Base-by-base conservation (phyloP, 306 rosid species). In the Begonia fuchsioides region DNA sequence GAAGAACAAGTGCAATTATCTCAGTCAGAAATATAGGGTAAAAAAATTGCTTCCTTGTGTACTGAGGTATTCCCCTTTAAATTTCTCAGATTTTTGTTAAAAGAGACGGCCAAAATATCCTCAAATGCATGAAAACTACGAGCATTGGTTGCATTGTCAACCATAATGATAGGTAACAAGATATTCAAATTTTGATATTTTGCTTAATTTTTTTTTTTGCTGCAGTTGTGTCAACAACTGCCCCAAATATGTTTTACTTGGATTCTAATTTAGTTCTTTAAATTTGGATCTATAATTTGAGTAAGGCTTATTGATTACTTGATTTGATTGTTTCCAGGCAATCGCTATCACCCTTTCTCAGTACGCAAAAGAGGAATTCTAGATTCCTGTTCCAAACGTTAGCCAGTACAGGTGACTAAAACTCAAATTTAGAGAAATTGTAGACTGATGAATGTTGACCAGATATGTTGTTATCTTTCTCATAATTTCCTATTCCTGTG, bases 351-450 rank as follows among this genome's bases (percentile, higher is more conserved):
- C 49, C 52, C 13, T 45, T 40, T 59, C 43, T 10, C 13, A 67
- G 68, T 53, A 13, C 38, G n/a, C 59, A 40, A n/a, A 35, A 35
- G 53, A 44, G 40, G 10, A 65, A 56, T 50, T 38, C 50, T 32
- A 26, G 57, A 32, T 46, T 32, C 32, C 32, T 66, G 11, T 56
- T 52, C 49, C 49, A 18, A 26, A 62, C 57, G 15, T 66, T 70
- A 13, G 70, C 77, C n/a, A 61, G 66, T 53, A 66, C 80, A 55
- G 80, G 76, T 74, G 50, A 55, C 9, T 10, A 5, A 44, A 19
- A 8, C 8, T 15, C 54, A 20, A 20, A 20, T 20, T 38, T 52
- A 41, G 35, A 17, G 47, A 43, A 13, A 17, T 19, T 15, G 32
- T 49, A 40, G 6, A n/a, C 26, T 15, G 40, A 14, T 49, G 38